phyloP scores from a whole-genome alignment of 2,329 filamentous ascomycete species.

The Pyricularia grisea region DNA sequence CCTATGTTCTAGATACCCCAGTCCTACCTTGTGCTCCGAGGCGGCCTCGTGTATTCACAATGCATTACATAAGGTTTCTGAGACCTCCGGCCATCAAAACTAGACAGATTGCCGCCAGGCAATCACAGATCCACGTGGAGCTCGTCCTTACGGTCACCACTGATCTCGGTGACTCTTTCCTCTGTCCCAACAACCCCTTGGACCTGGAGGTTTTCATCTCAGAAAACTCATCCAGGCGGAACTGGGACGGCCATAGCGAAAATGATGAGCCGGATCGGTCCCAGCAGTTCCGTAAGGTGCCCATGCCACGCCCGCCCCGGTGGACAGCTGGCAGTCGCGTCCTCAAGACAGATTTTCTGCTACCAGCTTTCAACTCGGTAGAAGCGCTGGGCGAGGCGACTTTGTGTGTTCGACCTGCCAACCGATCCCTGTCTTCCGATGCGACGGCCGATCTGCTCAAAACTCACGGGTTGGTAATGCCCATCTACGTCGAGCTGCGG shows the following conservation, averaged over 20 bases:
- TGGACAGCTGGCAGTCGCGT: slow-evolving; percentile 25
- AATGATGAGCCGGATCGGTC: slow-evolving; percentile 18
- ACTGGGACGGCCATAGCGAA: slow-evolving; percentile 2
- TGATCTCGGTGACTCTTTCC: slow-evolving; percentile 46
- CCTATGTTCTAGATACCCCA: background rate
- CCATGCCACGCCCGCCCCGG: slow-evolving; percentile 2
- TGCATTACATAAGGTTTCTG: slow-evolving; percentile 50
- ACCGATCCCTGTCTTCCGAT: slow-evolving; percentile 1
- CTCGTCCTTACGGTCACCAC: slow-evolving; percentile 46
- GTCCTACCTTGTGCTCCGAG: background rate
- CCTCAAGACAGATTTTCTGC: slow-evolving; percentile 22
- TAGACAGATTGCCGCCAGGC: slow-evolving; percentile 9
- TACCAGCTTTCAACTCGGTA: slow-evolving; percentile 10
- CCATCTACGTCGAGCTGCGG: slow-evolving; percentile 28
- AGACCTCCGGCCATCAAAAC: slow-evolving; percentile 28
- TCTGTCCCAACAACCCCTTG: slow-evolving; percentile 34
- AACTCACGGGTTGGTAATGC: slow-evolving; percentile 29
- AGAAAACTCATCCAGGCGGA: background rate
- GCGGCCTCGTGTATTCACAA: slow-evolving; percentile 15
- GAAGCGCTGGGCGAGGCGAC: slow-evolving; percentile 8
- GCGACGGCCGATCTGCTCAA: slow-evolving; percentile 14
- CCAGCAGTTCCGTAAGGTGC: background rate
- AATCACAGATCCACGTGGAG: slow-evolving; percentile 21
- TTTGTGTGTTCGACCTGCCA: slow-evolving; percentile 17
- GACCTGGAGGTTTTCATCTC: slow-evolving; percentile 24